A percentile compares a stretch with the other conserved stretches of the same genome.
Evolutionary conservation across 495 filamentous ascomycete genomes (phyloP).

Genomic region (Platismatia glauca): DNA sequence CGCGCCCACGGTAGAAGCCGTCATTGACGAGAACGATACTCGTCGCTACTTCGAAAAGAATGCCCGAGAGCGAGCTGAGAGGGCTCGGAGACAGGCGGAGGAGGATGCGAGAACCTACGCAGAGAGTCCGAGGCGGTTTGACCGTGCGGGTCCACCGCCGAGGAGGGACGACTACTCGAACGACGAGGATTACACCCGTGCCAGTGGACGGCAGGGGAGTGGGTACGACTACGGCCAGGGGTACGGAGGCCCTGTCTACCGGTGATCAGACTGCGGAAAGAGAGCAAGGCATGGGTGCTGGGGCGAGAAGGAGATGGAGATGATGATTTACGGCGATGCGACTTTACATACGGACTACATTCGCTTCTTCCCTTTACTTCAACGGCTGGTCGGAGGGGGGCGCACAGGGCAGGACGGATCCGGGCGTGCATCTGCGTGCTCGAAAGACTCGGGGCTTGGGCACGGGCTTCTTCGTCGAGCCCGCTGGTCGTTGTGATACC

Average conservation of each 20-base stretch:
- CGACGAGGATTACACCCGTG: conserved; percentile 25
- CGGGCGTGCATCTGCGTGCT: not conserved
- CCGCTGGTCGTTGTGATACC: conserved; percentile 5
- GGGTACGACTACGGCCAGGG: conserved; percentile 22
- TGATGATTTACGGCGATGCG: not conserved
- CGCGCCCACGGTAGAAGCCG: conserved; percentile 5
- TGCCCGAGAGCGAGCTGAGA: conserved; percentile 21
- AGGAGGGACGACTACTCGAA: conserved; percentile 16
- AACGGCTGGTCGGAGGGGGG: not conserved
- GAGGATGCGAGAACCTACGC: conserved; percentile 21
- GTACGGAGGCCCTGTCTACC: conserved; percentile 20
- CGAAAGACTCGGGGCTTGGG: not conserved
- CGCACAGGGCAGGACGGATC: not conserved
- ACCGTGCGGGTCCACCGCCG: conserved; percentile 16
- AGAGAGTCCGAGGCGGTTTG: conserved; percentile 26
- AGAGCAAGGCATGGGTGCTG: not conserved
- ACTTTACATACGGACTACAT: conserved; percentile 3
- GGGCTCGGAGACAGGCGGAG: conserved; percentile 20
- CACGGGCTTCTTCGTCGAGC: not conserved
- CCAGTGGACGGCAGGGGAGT: conserved; percentile 16
- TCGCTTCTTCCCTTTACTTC: not conserved
- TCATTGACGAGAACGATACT: conserved; percentile 23
- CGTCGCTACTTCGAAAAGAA: conserved; percentile 21
- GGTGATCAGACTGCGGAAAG: not conserved
- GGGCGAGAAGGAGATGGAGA: not conserved